Evolutionary conservation across 306 rosid species (phyloP).

Genomic region (Acacia melanoxylon): DNA sequence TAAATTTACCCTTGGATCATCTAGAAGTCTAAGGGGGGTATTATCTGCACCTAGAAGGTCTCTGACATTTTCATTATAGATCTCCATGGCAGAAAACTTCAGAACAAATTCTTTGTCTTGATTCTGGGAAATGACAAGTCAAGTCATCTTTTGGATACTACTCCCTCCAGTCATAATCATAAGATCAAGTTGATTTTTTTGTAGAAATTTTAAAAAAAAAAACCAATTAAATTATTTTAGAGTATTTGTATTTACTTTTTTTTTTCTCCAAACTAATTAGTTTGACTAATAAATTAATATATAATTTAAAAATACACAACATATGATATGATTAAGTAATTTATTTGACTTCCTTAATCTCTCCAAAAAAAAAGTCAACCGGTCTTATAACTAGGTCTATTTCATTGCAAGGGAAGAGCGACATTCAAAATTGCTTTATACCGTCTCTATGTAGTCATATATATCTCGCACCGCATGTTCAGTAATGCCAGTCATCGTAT

Average conservation of each 20-base stretch:
- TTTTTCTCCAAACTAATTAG: no score
- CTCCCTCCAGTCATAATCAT: no score
- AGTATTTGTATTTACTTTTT: no score
- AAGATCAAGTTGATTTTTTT: no score
- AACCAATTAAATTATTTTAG: no score
- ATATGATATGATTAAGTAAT: no score
- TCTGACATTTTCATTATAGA: constrained; percentile 50
- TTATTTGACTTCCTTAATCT: no score
- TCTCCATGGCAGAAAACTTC: constrained; percentile 49
- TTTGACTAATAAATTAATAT: no score
- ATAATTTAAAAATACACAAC: no score
- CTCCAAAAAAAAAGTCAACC: no score
- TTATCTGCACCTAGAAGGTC: constrained; percentile 46
- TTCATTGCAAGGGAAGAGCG: neutral
- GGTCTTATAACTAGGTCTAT: no score
- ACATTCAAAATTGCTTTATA: neutral
- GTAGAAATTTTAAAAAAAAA: no score
- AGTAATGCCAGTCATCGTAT: constrained; percentile 50
- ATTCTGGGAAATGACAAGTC: constrained; percentile 10
- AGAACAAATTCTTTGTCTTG: constrained; percentile 40
- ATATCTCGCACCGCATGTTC: constrained; percentile 49
- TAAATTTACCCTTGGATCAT: constrained; percentile 49
- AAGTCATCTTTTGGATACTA: neutral
- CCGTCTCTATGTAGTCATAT: constrained; percentile 34
- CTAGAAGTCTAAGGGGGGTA: constrained; percentile 48